Base-by-base conservation (phyloP, 2,329 filamentous ascomycete genomes). In the Cryphonectria carpinicola region DNA sequence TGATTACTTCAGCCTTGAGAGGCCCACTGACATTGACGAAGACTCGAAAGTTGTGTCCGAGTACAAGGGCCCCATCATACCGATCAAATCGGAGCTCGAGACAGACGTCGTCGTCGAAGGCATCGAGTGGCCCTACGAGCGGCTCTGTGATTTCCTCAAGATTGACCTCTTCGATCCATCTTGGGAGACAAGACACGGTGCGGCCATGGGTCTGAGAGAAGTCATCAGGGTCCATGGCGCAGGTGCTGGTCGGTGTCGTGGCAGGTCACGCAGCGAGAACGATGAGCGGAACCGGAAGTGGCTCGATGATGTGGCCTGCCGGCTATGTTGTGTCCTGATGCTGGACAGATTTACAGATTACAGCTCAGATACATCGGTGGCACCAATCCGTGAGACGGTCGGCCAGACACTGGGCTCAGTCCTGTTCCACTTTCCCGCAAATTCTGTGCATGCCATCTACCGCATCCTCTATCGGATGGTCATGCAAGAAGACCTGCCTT, bases 271-370 rank as follows among this genome's bases (percentile, higher is more conserved):
- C 74, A 77, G 82, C 39, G 91, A 97, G 76, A 99, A 99, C 77
- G 89, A 97, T 76, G 78, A 81, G 1, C 84, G 93, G 61, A 99
- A 98, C 76, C 89, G 91, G 72, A 88, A 86, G 78, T 99, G 94
- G 94, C 88, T 99, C 28, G 93, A 98, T 77, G 95, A 99, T 77
- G 86, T 99, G 66, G 94, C 95, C n/a, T 98, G 95, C 77, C 92
- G 96, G 37, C 87, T 99, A 65, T 95, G 95, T 80, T 97, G 93
- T 79, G 95, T 99, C 67, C 91, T 99, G 76, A 98, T 99, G 90
- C 89, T 99, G 22, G 96, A 99, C 82, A 91, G 95, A 67, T 99
- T 99, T 78, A 97, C 95, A 70, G 96, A 99, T 78, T 99, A 98
- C 82, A 96, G 97, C 71, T 97, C 95, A 6, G 96, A 99, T 80